phyloP scores from a whole-genome alignment of 1,139 yeast genomes.

The Diutina catenulata region DNA sequence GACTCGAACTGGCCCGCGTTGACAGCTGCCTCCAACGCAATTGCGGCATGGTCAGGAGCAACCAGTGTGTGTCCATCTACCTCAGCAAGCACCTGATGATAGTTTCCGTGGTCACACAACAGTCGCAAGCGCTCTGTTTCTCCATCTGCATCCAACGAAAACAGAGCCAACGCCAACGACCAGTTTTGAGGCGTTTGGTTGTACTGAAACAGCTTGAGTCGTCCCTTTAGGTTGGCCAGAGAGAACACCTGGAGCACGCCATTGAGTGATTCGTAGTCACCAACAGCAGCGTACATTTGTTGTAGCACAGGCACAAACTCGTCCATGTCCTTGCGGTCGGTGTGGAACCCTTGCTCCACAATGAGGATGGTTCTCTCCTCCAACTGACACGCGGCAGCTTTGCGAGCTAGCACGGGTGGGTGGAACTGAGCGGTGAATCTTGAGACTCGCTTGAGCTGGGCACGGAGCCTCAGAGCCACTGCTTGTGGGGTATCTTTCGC shows the following conservation, averaged over 20 bases:
- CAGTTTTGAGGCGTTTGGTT: constrained; percentile 60
- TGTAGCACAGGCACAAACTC: constrained; percentile 44
- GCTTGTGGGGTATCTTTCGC: constrained; percentile 13
- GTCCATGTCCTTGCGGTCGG: constrained; percentile 12
- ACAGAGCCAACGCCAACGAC: constrained; percentile 81
- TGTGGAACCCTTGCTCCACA: constrained; percentile 53
- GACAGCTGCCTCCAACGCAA: not conserved
- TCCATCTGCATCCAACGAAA: too few relatives aligned
- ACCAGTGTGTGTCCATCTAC: too few relatives aligned
- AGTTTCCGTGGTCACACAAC: constrained; percentile 29
- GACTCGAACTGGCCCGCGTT: not conserved
- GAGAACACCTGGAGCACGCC: constrained; percentile 75
- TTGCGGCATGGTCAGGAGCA: not conserved
- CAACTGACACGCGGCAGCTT: constrained; percentile 76
- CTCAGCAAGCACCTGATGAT: constrained; percentile 31
- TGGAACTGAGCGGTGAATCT: constrained; percentile 46
- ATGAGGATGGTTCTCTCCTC: constrained; percentile 85
- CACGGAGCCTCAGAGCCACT: constrained; percentile 14
- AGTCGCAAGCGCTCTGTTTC: too few relatives aligned
- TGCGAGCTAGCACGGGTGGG: constrained; percentile 55
- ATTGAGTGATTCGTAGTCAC: constrained; percentile 83
- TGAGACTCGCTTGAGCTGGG: constrained; percentile 27
- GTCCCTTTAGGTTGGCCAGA: constrained; percentile 55
- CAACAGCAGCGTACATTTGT: constrained; percentile 72
- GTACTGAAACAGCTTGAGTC: constrained; percentile 69